Evolutionary conservation across 306 rosid genomes (phyloP).

Genomic region (Fagus crenata): DNA sequence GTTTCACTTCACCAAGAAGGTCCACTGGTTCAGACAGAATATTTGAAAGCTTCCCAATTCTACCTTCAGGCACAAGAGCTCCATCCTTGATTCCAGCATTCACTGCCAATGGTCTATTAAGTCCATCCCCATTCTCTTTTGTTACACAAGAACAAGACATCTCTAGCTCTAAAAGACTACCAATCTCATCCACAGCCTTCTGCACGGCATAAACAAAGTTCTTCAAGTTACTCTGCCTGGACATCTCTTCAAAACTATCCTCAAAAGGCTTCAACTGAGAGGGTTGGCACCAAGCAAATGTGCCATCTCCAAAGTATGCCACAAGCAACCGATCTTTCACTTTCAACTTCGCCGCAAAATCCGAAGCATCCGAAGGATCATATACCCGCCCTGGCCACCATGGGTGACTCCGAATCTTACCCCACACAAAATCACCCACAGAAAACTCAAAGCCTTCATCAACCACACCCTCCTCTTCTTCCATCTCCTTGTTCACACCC

Average conservation of each 20-base stretch:
- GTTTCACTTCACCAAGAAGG: constrained; percentile 59
- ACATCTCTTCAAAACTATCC: constrained; percentile 62
- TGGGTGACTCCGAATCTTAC: constrained; percentile 66
- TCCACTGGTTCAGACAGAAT: constrained; percentile 39
- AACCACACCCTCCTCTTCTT: constrained; percentile 38
- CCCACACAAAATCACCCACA: constrained; percentile 87
- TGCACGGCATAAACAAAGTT: constrained; percentile 59
- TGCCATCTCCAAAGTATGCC: constrained; percentile 68
- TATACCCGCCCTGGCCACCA: constrained; percentile 89
- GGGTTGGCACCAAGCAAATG: constrained; percentile 83
- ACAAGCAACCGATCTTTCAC: constrained; percentile 50
- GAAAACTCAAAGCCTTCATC: constrained; percentile 36
- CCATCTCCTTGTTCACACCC: constrained; percentile 41
- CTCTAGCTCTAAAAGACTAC: constrained; percentile 50
- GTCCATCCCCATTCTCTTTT: constrained; percentile 23
- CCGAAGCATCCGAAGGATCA: constrained; percentile 59
- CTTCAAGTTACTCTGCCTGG: constrained; percentile 45
- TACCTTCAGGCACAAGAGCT: constrained; percentile 50
- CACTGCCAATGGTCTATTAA: constrained; percentile 19
- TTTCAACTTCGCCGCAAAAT: constrained; percentile 52
- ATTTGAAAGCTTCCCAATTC: constrained; percentile 39
- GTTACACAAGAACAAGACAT: constrained; percentile 38
- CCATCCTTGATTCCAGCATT: constrained; percentile 76
- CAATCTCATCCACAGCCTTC: constrained; percentile 62
- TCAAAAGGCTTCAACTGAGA: constrained; percentile 67